Evolutionary conservation across 1,284 basidiomycete species (phyloP).

Genomic region (Sparassis latifolia): DNA sequence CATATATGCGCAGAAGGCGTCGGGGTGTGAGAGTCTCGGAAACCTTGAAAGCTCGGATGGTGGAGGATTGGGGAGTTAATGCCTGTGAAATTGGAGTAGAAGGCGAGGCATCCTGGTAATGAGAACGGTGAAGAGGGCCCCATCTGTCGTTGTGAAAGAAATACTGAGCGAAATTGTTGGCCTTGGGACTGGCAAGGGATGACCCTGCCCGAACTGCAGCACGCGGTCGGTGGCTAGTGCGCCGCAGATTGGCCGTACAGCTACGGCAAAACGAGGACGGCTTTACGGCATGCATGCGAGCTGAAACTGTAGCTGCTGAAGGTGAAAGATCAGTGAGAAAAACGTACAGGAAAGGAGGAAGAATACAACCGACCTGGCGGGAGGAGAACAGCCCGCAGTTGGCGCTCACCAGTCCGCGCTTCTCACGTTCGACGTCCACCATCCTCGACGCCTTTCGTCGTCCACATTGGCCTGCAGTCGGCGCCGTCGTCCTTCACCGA

Average conservation of each 20-base stretch:
- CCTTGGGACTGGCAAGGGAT: constrained; percentile 16
- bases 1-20: constrained; percentile 65
- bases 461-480: too few relatives aligned
- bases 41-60: constrained; percentile 17
- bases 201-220: constrained; percentile 1
- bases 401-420: too few relatives aligned
- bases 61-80: constrained; percentile 7
- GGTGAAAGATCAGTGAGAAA: too few relatives aligned
- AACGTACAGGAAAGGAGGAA: too few relatives aligned
- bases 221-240: constrained; percentile 4
- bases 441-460: too few relatives aligned
- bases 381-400: too few relatives aligned
- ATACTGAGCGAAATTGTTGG: constrained; percentile 42
- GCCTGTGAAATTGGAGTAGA: constrained; percentile 4
- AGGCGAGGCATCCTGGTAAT: constrained; percentile 3
- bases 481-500: too few relatives aligned
- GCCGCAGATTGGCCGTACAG: constrained; percentile 11
- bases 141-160: constrained; percentile 55
- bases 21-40: constrained; percentile 40
- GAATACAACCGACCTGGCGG: too few relatives aligned
- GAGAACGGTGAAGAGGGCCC: constrained; percentile 15
- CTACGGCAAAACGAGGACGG: constrained; percentile 10
- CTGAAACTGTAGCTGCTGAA: too few relatives aligned
- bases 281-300: too few relatives aligned
- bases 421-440: too few relatives aligned